phyloP scores from a whole-genome alignment of 164 flowering plant species.

The Pachysandra terminalis region DNA sequence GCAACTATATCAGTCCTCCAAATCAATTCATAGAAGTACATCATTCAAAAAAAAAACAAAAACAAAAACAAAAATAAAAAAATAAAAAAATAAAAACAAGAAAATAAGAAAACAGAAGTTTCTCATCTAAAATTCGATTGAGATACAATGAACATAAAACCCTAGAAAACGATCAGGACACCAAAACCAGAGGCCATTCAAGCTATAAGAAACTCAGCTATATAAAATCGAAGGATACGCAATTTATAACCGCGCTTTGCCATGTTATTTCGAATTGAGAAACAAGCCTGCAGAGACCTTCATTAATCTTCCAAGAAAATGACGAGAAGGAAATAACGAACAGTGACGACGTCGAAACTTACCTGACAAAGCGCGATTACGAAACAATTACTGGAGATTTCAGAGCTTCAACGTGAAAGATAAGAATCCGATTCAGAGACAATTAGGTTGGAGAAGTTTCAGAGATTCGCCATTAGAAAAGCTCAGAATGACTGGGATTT shows the following conservation, averaged over 20 bases:
- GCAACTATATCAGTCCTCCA: background rate
- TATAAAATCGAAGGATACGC: conserved; percentile 62
- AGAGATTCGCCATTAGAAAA: conserved; percentile 11
- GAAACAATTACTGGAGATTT: conserved; percentile 1
- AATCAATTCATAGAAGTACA: background rate
- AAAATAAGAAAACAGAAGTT: background rate
- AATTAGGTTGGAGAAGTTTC: conserved; percentile 6
- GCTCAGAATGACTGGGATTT: no score
- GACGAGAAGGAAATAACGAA: background rate
- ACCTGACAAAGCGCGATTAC: background rate
- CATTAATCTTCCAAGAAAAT: conserved; percentile 1
- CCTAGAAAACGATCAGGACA: conserved; percentile 10
- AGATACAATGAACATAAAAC: background rate
- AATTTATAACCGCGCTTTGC: conserved; percentile 78
- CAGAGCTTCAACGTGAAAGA: background rate
- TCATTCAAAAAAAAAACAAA: background rate
- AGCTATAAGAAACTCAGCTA: conserved; percentile 9
- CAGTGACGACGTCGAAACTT: background rate
- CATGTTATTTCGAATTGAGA: conserved; percentile 30
- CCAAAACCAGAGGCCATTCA: conserved; percentile 1
- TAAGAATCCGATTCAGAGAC: conserved; percentile 3
- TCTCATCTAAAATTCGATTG: background rate
- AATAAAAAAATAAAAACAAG: no score
- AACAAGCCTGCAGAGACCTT: background rate
- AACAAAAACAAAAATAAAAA: no score